Evolutionary conservation across 2,329 filamentous ascomycete genomes (phyloP), one percentile per base, ranked within the genome.

Genomic region (Penicillium thymicola): DNA sequence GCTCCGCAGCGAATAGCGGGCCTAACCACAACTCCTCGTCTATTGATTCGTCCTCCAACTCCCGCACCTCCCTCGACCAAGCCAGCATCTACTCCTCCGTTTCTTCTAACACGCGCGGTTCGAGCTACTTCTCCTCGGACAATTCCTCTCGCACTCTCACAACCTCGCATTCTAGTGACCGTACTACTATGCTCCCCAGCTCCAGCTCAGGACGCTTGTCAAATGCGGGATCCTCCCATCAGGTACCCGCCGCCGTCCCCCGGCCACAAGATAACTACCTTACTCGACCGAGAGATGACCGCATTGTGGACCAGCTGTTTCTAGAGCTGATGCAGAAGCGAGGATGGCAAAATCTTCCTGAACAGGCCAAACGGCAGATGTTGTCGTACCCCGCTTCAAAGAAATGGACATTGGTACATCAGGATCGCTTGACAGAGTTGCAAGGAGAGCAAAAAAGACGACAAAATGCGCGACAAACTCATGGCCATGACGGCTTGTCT

Each of bases 351-450:
- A 95, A 95, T 74, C 79, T 99, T 62, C 94, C 94, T 5, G 94
- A 99, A 70, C 91, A 96, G 77, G 94, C 94, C 30, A 86, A 89
- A 65, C 84, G 93, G 59, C 94, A 97, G 78, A 97, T 99, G 93
- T 85, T 94, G 76, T 92, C 92, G 37, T 97, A 99, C 72, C 90
- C 92, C 14, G 85, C 94, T 9, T 85, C 87, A 62, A 97, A 97
- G 81, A 99, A 97, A 77, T 99, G 94, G 94, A 97, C 92, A 1
- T 79, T 99, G 58, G 89, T 99, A 50, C 89, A 97, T 72, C 93
- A 99, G 76, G 94, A 99, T 76, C 88, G 90, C 60, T 81, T 99
- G 66, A 90, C 91, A 7, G 93, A 97, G 75, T 90, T 88, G 82
- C 92, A 97, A 79, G 91, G 92, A 41, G 93, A 97, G 70, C 91